phyloP scores from a whole-genome alignment of 192 early-diverging fungal species.

The Backusella circina region DNA sequence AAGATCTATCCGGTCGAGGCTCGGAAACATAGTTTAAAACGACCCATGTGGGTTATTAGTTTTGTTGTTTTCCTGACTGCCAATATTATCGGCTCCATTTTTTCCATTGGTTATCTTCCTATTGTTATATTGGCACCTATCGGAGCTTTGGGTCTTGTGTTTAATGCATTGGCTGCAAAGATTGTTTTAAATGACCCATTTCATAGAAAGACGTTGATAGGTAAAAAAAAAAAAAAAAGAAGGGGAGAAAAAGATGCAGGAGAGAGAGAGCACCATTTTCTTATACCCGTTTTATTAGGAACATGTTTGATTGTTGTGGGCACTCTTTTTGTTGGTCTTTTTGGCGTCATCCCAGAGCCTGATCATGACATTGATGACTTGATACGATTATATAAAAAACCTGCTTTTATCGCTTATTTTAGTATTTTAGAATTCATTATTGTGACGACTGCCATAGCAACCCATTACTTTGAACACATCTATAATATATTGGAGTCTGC shows the following conservation, averaged over 20 bases:
- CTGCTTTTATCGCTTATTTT: conserved; percentile 67
- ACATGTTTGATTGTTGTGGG: conserved; percentile 66
- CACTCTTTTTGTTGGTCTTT: conserved; percentile 60
- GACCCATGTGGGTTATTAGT: conserved; percentile 65
- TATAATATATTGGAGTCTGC: conserved; percentile 10
- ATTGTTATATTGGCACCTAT: conserved; percentile 76
- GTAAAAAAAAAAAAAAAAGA: no score
- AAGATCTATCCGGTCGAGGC: conserved; percentile 45
- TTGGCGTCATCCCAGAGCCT: conserved; percentile 76
- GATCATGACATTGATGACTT: conserved; percentile 63
- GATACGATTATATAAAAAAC: conserved; percentile 60
- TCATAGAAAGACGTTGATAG: conserved; percentile 50
- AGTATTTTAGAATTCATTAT: conserved; percentile 49
- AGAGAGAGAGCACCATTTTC: not conserved
- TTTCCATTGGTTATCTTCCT: conserved; percentile 74
- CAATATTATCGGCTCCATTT: conserved; percentile 65
- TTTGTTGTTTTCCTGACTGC: conserved; percentile 64
- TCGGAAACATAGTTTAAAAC: conserved; percentile 44
- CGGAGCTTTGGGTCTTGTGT: conserved; percentile 68
- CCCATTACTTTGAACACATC: conserved; percentile 39
- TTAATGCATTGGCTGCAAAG: conserved; percentile 73
- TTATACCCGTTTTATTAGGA: conserved; percentile 41
- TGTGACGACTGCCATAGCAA: conserved; percentile 40
- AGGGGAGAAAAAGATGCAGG: not conserved
- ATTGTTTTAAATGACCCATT: conserved; percentile 62